phyloP scores from a whole-genome alignment of 768 basidiomycete species.

The Kockovaella imperatae region DNA sequence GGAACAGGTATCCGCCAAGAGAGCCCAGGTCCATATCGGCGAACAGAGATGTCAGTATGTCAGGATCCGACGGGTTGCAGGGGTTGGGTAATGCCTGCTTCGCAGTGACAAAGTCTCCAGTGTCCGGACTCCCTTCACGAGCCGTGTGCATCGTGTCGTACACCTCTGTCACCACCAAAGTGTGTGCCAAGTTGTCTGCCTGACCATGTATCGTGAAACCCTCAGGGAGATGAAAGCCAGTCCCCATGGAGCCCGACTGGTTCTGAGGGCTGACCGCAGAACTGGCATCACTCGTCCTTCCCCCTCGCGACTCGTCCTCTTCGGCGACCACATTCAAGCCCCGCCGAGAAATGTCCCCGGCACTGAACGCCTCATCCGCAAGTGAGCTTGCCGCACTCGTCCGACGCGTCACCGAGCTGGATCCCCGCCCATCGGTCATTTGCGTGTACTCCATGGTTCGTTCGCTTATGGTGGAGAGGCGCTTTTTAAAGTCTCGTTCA shows the following conservation, averaged over 20 bases:
- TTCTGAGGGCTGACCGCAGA: conserved; percentile 4
- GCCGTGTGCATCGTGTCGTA: neutral
- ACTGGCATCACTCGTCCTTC: neutral
- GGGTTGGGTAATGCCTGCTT: conserved; percentile 58
- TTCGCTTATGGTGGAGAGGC: conserved; percentile 95
- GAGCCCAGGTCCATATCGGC: conserved; percentile 52
- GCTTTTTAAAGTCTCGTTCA: conserved; percentile 24
- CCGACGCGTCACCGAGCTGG: neutral
- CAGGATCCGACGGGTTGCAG: conserved; percentile 72
- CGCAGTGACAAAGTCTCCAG: conserved; percentile 14
- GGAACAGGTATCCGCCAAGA: no score
- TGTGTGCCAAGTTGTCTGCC: conserved; percentile 3
- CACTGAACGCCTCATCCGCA: conserved; percentile 22
- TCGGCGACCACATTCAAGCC: conserved; percentile 38
- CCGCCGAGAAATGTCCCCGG: conserved; percentile 5
- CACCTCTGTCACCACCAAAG: conserved; percentile 24
- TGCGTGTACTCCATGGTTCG: conserved; percentile 77
- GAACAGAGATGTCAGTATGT: conserved; percentile 59
- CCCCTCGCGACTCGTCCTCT: conserved; percentile 35
- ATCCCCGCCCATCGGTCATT: conserved; percentile 47
- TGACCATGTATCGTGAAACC: conserved; percentile 40
- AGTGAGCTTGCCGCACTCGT: conserved; percentile 13
- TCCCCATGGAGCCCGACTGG: conserved; percentile 20
- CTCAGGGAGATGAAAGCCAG: conserved; percentile 35
- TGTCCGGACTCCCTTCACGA: neutral